A percentile compares a stretch with the other conserved stretches of the same genome.
Conservation (phyloP, 2,329 filamentous ascomycete genomes). For the Sarocladium strictum region DNA sequence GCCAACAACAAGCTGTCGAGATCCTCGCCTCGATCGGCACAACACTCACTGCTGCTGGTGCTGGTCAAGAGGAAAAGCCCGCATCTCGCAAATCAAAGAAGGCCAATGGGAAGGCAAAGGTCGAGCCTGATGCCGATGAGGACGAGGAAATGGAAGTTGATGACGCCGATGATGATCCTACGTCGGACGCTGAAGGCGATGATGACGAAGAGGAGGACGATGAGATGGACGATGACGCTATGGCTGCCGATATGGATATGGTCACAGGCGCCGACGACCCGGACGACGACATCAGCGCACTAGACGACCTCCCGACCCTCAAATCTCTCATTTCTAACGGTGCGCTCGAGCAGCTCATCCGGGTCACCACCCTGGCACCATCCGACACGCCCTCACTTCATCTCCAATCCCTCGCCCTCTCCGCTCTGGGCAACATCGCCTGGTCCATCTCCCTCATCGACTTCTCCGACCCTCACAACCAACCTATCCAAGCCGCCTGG, state of each 20-base stretch:
- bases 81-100: slow-evolving; percentile 19
- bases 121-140: slow-evolving; percentile 31
- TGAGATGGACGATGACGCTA: slow-evolving; percentile 51
- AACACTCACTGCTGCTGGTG: slow-evolving; percentile 44
- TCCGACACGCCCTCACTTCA: slow-evolving; percentile 34
- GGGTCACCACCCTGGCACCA: slow-evolving; percentile 35
- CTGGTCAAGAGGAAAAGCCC: slow-evolving; percentile 27
- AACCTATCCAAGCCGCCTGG: slow-evolving; percentile 49
- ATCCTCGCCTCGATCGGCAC: slow-evolving; percentile 61
- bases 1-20: slow-evolving; percentile 51
- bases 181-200: slow-evolving; percentile 27
- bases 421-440: slow-evolving; percentile 60
- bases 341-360: slow-evolving; percentile 39
- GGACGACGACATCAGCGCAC: slow-evolving; percentile 24
- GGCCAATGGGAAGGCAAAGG: slow-evolving; percentile 32
- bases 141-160: slow-evolving; percentile 28
- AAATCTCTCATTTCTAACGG: slow-evolving; percentile 28
- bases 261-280: slow-evolving; percentile 47
- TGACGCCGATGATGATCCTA: slow-evolving; percentile 29
- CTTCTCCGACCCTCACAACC: slow-evolving; percentile 48
- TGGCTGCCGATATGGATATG: slow-evolving; percentile 60
- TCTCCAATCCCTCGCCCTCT: slow-evolving; percentile 49
- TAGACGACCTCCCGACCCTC: slow-evolving; percentile 50
- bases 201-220: slow-evolving; percentile 37
- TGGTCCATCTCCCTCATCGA: slow-evolving; percentile 61